Conservation (phyloP, 1,284 basidiomycete genomes). For the Amylostereum chailletii region DNA sequence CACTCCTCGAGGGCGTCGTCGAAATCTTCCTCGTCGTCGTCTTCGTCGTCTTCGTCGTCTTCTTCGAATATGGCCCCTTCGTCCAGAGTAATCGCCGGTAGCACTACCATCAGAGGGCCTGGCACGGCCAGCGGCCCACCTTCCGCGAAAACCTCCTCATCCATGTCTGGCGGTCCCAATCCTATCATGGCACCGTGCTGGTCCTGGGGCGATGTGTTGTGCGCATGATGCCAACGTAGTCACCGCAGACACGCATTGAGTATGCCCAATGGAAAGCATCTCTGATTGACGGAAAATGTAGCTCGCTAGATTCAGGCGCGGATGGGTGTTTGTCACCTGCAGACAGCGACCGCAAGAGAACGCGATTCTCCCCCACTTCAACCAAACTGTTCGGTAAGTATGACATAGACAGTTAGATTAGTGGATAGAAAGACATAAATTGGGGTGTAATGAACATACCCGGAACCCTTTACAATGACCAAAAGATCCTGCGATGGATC, state of each 20-base stretch:
- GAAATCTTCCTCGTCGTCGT: too few relatives aligned
- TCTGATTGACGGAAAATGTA: slow-evolving; percentile 12
- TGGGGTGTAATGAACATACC: too few relatives aligned
- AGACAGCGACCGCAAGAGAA: slow-evolving; percentile 39
- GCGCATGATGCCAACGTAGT: slow-evolving; percentile 33
- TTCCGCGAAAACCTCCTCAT: too few relatives aligned
- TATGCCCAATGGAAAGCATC: slow-evolving; percentile 19
- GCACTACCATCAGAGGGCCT: too few relatives aligned
- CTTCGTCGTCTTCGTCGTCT: too few relatives aligned
- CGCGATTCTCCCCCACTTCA: slow-evolving; percentile 12
- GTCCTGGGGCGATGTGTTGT: slow-evolving; percentile 8
- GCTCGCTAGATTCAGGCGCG: slow-evolving; percentile 24
- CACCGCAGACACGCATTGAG: slow-evolving; percentile 39
- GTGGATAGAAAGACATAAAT: neutral
- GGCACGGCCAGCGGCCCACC: too few relatives aligned
- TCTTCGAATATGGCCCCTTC: too few relatives aligned
- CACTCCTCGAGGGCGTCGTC: too few relatives aligned
- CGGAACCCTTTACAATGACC: slow-evolving; percentile 26
- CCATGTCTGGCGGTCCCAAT: too few relatives aligned
- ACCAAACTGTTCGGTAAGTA: neutral
- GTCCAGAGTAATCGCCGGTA: too few relatives aligned
- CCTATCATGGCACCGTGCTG: too few relatives aligned
- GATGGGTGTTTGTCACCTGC: slow-evolving; percentile 39
- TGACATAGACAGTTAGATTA: neutral
- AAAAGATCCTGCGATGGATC: slow-evolving; percentile 57